Conservation (phyloP, 192 early-diverging fungal species). For the Backusella parvicylindrica region DNA sequence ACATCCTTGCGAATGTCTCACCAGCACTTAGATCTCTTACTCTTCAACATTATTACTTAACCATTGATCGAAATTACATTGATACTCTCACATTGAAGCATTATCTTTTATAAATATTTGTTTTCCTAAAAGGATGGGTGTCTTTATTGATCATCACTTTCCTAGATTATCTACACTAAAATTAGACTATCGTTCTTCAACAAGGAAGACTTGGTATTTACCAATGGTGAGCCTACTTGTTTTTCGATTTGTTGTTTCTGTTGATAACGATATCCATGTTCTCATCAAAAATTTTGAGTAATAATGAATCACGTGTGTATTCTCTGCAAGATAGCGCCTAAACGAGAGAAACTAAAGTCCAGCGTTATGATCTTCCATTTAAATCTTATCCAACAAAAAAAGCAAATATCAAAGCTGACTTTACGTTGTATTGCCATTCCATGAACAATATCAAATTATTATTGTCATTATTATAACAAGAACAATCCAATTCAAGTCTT, state of each 20-base stretch:
- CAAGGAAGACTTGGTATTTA: neutral
- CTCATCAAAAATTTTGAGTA: neutral
- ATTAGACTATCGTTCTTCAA: neutral
- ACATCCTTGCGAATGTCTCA: neutral
- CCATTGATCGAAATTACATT: neutral
- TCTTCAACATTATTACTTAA: neutral
- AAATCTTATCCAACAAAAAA: neutral
- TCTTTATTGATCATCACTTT: neutral
- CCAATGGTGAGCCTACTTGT: neutral
- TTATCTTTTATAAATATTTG: neutral
- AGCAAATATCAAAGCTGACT: neutral
- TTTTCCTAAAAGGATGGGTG: no score
- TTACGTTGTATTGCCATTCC: neutral
- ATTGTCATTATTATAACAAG: neutral
- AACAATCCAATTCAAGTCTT: no score
- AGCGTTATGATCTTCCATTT: neutral
- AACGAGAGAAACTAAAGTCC: no score
- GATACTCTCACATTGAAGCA: neutral
- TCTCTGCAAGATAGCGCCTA: neutral
- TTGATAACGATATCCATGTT: accelerated
- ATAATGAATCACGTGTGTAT: neutral
- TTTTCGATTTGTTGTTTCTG: neutral
- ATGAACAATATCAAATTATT: neutral
- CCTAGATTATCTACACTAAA: neutral
- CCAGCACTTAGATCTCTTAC: neutral